phyloP scores from a whole-genome alignment of 1,284 basidiomycete species.

The Veloporphyrellus conicus region DNA sequence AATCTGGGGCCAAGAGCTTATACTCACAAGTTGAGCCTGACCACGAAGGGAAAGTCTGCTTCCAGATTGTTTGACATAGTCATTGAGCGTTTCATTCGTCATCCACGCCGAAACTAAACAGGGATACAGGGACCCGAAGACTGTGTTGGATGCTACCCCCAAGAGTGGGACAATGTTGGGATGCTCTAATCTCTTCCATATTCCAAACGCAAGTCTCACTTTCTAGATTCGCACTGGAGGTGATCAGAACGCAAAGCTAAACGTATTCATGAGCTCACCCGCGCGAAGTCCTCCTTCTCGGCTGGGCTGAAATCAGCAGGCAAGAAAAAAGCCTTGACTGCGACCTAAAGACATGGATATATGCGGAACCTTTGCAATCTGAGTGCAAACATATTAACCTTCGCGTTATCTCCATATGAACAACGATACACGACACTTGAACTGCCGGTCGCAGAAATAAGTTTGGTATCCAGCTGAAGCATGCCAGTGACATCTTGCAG shows the following conservation, averaged over 20 bases:
- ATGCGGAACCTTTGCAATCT: background rate
- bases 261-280: background rate
- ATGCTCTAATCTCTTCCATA: slow-evolving; percentile 6
- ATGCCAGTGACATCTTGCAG: no score
- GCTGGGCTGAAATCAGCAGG: no score
- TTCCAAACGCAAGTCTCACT: slow-evolving; percentile 4
- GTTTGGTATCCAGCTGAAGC: no score
- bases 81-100: slow-evolving; percentile 4
- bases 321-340: slow-evolving; percentile 4
- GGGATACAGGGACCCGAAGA: slow-evolving; percentile 4
- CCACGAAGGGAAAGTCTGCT: background rate
- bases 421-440: slow-evolving; percentile 3
- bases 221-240: background rate
- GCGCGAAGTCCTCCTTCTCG: background rate
- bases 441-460: background rate
- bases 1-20: background rate
- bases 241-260: background rate
- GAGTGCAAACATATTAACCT: background rate
- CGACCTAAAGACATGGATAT: background rate
- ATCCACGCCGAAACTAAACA: slow-evolving; percentile 12
- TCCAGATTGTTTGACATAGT: background rate
- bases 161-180: slow-evolving; percentile 5
- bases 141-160: background rate
- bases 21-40: slow-evolving; percentile 4
- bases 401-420: background rate